phyloP scores from a whole-genome alignment of 2,329 filamentous ascomycete genomes.

The Penicillium frequentans region DNA sequence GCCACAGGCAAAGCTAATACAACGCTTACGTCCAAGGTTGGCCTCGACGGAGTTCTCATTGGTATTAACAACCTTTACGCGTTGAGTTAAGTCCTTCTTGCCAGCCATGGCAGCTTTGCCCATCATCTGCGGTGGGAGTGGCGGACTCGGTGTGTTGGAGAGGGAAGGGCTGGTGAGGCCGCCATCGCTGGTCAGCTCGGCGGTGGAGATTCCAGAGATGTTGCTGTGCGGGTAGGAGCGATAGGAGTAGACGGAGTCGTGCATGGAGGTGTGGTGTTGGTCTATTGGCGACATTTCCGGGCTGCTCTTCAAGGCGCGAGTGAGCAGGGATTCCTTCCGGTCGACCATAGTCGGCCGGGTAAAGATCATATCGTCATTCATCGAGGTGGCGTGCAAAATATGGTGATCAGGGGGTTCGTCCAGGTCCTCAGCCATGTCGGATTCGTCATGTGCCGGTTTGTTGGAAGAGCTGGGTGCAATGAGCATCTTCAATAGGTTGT shows the following conservation, averaged over 20 bases:
- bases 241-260: conserved; percentile 60
- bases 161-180: conserved; percentile 87
- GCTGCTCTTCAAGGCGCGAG: conserved; percentile 72
- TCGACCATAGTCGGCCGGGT: conserved; percentile 49
- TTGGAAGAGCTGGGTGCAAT: conserved; percentile 42
- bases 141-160: conserved; percentile 84
- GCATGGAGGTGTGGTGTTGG: conserved; percentile 26
- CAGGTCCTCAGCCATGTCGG: conserved; percentile 71
- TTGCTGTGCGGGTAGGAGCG: conserved; percentile 63
- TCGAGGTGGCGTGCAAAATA: conserved; percentile 28
- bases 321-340: conserved; percentile 78
- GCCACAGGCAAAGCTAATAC: conserved; percentile 88
- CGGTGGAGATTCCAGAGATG: conserved; percentile 76
- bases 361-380: conserved; percentile 40
- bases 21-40: conserved; percentile 74
- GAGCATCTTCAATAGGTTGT: conserved; percentile 47
- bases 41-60: conserved; percentile 61
- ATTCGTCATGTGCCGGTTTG: conserved; percentile 46
- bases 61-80: conserved; percentile 35
- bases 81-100: conserved; percentile 19
- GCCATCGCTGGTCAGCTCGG: conserved; percentile 92
- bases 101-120: conserved; percentile 19
- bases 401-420: conserved; percentile 81
- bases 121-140: conserved; percentile 54
- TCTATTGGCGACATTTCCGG: conserved; percentile 52